A percentile compares a stretch with the other conserved stretches of the same genome.
Evolutionary conservation across 2,329 filamentous ascomycete species (phyloP).

Genomic region (Aspergillus sp.): DNA sequence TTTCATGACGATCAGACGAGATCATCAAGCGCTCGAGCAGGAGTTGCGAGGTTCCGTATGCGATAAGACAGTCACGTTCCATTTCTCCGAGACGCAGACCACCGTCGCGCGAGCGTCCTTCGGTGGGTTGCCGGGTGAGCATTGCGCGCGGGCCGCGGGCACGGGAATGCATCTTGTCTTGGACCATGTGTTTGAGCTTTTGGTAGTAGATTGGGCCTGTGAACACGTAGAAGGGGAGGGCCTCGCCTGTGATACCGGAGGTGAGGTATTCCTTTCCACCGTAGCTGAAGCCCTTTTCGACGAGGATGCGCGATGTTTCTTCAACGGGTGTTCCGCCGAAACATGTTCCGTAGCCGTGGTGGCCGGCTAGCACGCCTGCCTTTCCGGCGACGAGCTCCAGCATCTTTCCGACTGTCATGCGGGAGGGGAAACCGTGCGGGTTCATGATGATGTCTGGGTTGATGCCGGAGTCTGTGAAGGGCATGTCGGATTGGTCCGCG

Average conservation of each 20-base stretch:
- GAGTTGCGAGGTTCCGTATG: constrained; percentile 89
- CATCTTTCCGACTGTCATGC: constrained; percentile 98
- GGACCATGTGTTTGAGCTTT: constrained; percentile 99
- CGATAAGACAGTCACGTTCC: constrained; percentile 97
- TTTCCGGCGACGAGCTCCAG: constrained; percentile 92
- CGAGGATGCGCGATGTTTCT: constrained; percentile 78
- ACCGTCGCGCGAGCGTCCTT: constrained; percentile 87
- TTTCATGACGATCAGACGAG: constrained; percentile 78
- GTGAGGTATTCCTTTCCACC: constrained; percentile 97
- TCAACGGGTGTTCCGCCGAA: constrained; percentile 81
- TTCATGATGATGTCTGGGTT: constrained; percentile 99
- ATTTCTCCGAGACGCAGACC: constrained; percentile 93
- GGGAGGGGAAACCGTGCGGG: constrained; percentile 97
- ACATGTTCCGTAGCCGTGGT: constrained; percentile 80
- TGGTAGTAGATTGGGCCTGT: constrained; percentile 99
- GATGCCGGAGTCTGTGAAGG: constrained; percentile 84
- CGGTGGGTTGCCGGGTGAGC: constrained; percentile 88
- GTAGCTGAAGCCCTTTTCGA: constrained; percentile 88
- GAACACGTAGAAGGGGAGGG: constrained; percentile 92
- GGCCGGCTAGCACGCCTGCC: constrained; percentile 77
- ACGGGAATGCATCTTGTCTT: constrained; percentile 98
- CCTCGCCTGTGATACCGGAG: constrained; percentile 88
- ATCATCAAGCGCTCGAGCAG: constrained; percentile 92
- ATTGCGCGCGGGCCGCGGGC: constrained; percentile 85
- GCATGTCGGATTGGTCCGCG: constrained; percentile 92